Evolutionary conservation across 2,329 filamentous ascomycete genomes (phyloP).

Genomic region (Purpureocillium lavendulum): DNA sequence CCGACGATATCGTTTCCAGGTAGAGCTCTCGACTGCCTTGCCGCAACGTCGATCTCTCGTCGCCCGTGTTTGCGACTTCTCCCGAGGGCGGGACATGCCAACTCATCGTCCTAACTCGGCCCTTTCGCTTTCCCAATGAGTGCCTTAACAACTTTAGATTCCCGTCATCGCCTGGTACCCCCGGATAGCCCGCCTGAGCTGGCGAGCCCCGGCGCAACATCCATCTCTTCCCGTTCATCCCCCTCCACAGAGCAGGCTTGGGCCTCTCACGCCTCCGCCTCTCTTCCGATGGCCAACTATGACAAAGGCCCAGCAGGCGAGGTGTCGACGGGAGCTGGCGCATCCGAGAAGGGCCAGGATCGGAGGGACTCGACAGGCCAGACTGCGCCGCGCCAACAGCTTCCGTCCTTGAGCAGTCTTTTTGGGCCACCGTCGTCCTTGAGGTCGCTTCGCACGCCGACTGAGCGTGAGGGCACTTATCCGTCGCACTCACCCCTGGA

Average conservation of each 20-base stretch:
- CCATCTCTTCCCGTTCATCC: conserved; percentile 35
- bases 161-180: conserved; percentile 39
- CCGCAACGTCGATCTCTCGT: too few relatives aligned
- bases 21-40: too few relatives aligned
- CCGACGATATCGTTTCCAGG: too few relatives aligned
- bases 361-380: conserved; percentile 24
- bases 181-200: conserved; percentile 48
- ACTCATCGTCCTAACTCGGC: not conserved
- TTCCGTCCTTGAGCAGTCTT: conserved; percentile 49
- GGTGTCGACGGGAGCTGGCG: conserved; percentile 30
- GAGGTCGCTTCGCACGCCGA: conserved; percentile 36
- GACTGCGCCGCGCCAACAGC: conserved; percentile 32
- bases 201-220: conserved; percentile 41
- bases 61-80: not conserved
- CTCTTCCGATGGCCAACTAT: conserved; percentile 52
- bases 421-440: conserved; percentile 40
- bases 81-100: conserved; percentile 7
- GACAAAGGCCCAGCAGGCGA: conserved; percentile 36
- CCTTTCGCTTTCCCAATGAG: conserved; percentile 38
- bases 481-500: conserved; percentile 38
- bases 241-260: conserved; percentile 36
- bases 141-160: conserved; percentile 41
- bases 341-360: conserved; percentile 23
- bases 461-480: conserved; percentile 35
- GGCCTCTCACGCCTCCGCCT: conserved; percentile 29